Base-by-base conservation (phyloP, 257 asterid species). In the Nicotiana attenuata region DNA sequence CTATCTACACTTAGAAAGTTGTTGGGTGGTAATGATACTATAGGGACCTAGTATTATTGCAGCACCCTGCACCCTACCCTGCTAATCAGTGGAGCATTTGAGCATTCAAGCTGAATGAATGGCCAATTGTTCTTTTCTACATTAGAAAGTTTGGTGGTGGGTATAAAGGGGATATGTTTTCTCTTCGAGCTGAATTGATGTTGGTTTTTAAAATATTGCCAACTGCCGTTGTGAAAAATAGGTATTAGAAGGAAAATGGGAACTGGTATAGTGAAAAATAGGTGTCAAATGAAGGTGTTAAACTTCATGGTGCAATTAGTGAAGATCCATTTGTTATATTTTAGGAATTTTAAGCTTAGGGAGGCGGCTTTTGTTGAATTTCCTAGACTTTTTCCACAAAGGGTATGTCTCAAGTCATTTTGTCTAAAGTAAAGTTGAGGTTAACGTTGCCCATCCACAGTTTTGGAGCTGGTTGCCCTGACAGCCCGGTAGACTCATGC, bases 401-500 rank as follows among this genome's bases (percentile, higher is more conserved):
- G 81, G 53, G 79, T 76, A 84, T 84, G 81, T 87, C 83, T 88
- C 88, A 85, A 75, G 81, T 63, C 86, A 77, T 56, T 45, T 83
- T 88, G 83, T 87, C 87, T 84, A 89, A 41, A 86, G 88, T 81
- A 82, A 85, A 87, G 85, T 85, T 84, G 90, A 85, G 81, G 88
- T 87, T 90, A 83, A 91, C 79, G 91, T 80, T 89, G 88, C 97
- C 98, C 97, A 88, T 91, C 99, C 99, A 92, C 97, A 86, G 93
- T 90, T 89, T 87, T 87, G 97, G 89, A 89, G 97, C 88, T 86
- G 89, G 89, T 87, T 86, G 87, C 90, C 85, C 86, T 71, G 93
- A 90, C 98, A 92, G 99, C 97, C 91, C 97, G 97, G 99, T 89
- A 89, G 99, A 92, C 92, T 91, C 91, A 53, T 83, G 81, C 89